Evolutionary conservation across 768 basidiomycete species (phyloP), one percentile per base, ranked within the genome.

Genomic region (Lentinula detonsa): DNA sequence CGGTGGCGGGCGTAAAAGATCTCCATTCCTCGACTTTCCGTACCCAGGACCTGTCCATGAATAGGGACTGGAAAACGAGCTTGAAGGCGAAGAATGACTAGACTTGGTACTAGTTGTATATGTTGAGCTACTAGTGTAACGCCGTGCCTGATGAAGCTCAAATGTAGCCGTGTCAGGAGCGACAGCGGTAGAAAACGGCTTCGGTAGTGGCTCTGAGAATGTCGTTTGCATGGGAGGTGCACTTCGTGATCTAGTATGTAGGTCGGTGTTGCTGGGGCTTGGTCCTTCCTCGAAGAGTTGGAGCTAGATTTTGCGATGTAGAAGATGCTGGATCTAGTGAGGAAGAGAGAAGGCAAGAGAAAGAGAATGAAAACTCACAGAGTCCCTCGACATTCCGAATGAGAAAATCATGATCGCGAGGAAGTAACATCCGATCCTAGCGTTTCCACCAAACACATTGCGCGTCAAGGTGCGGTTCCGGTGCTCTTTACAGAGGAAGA

Each of bases 1-100:
- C 15, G 87, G 87, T 59, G 85, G 81, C 55, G 87, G 87, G 5
- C 77, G 81, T 37, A 82, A 70, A 33, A 84, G 76, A 62, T 84
- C 81, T 10, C 80, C 79, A 53, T 75, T 75, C 62, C 72, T 67
- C 50, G 70, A 71, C 23, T 66, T 75, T 49, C 53, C 37, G 21
- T 52, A 57, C 4, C 57, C 68, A 63, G 68, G 33, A 58, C 66
- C 61, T 73, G 2, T 72, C 64, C 16, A 74, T 73, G 33, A 70
- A 69, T 34, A 34, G 2, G 61, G 48, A 69, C 72, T 57, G 73
- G 67, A 59, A 68, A 70, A 34, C 68, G 67, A 46, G 54, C 61
- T 23, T 61, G 65, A 57, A 57, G 77, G 79, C 31, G 78, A 60
- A 0, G 65, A 50, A 28, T 37, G 49, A 6, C 37, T 48, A 49